These are phyloP conservation scores for Litsea cubeba DNA, from an alignment of 164 flowering plant genomes.

Conservation along the genomic window DNA sequence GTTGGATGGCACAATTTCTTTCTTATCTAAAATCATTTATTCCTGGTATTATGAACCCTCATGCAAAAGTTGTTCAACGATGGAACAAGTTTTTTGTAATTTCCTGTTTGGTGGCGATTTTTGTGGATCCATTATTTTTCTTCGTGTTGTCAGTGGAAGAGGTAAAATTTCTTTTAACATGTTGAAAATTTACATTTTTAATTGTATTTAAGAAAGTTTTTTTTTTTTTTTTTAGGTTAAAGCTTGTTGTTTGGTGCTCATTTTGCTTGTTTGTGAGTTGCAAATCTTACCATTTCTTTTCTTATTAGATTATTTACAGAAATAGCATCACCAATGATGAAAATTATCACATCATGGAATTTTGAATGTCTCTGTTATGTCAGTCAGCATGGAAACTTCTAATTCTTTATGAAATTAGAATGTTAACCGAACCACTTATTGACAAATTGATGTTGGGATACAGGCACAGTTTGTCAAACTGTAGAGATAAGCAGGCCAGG, in stretches of 20 bases:
- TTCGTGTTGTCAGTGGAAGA: slow-evolving; percentile 48
- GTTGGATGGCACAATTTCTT: slow-evolving; percentile 56
- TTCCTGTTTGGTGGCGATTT: slow-evolving; percentile 77
- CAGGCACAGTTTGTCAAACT: no score
- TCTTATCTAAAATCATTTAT: slow-evolving; percentile 34
- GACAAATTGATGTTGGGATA: no score
- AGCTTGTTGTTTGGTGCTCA: not conserved
- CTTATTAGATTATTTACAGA: not conserved
- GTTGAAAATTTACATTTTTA: slow-evolving; percentile 6
- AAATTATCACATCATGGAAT: not conserved
- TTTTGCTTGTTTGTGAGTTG: not conserved
- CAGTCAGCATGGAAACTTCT: no score
- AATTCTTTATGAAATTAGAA: no score
- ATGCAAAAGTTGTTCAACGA: slow-evolving; percentile 61
- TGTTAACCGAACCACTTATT: no score
- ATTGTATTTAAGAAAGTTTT: not conserved
- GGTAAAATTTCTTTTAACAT: slow-evolving; percentile 35
- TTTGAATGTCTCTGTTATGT: no score
- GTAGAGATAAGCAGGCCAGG: no score
- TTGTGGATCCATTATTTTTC: slow-evolving; percentile 85
- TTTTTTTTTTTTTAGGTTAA: not conserved
- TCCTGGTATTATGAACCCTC: slow-evolving; percentile 86
- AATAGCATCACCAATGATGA: not conserved
- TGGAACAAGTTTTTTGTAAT: slow-evolving; percentile 89
- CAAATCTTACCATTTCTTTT: not conserved